These are phyloP conservation scores for Suillus discolor DNA, from an alignment of 768 basidiomycete species.

Conservation along the genomic window DNA sequence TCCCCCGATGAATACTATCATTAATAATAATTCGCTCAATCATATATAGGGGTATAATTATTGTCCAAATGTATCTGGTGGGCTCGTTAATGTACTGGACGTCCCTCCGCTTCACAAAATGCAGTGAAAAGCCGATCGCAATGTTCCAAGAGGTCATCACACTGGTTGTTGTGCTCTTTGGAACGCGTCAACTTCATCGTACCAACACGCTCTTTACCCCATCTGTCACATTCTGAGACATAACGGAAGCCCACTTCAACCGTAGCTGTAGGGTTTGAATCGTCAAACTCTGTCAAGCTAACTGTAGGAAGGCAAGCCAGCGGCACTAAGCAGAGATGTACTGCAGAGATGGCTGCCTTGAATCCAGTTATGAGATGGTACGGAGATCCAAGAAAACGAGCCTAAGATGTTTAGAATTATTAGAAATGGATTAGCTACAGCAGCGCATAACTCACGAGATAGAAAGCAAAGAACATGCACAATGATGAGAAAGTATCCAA, in stretches of 20 bases:
- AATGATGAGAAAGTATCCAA: conserved; percentile 46
- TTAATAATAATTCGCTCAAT: neutral
- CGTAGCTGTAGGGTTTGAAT: conserved; percentile 20
- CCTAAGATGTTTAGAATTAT: conserved; percentile 42
- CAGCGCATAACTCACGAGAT: conserved; percentile 51
- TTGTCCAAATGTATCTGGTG: too few relatives aligned
- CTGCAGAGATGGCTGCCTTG: conserved; percentile 68
- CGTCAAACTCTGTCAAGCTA: conserved; percentile 8
- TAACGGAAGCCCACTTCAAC: conserved; percentile 40
- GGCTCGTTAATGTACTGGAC: conserved; percentile 13
- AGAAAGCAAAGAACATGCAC: conserved; percentile 59
- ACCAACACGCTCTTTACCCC: conserved; percentile 58
- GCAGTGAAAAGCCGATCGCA: conserved; percentile 56
- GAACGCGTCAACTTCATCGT: conserved; percentile 51
- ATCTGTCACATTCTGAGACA: conserved; percentile 56
- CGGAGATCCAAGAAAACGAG: conserved; percentile 65
- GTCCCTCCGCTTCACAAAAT: conserved; percentile 35
- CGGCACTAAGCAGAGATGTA: conserved; percentile 67
- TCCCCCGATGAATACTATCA: neutral
- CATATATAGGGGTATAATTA: neutral
- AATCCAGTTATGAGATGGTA: conserved; percentile 63
- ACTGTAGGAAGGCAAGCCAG: conserved; percentile 47
- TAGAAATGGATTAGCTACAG: conserved; percentile 4
- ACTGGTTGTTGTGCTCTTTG: conserved; percentile 49
- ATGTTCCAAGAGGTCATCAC: conserved; percentile 48